A percentile compares a stretch with the other conserved stretches of the same genome.
Conservation (phyloP, 176 grass and related monocot genomes). For the Canna indica region DNA sequence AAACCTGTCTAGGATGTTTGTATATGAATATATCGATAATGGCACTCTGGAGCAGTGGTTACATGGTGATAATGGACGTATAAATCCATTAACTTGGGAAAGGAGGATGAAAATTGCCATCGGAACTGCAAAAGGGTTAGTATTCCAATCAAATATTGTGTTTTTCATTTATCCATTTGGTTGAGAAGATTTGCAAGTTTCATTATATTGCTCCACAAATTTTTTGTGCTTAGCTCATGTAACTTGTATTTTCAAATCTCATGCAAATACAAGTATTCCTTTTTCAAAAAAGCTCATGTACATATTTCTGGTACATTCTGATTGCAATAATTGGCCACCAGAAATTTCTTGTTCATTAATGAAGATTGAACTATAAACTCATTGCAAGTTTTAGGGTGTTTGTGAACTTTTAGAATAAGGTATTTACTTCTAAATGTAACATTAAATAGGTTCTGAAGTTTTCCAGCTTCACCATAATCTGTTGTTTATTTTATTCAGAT, state of each 20-base stretch:
- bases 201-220: neutral
- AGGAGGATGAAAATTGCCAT: constrained; percentile 73
- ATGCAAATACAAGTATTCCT: too few relatives aligned
- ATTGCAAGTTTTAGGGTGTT: too few relatives aligned
- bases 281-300: too few relatives aligned
- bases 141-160: neutral
- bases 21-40: constrained; percentile 95
- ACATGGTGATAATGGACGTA: constrained; percentile 55
- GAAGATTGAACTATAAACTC: too few relatives aligned
- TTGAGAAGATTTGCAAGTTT: too few relatives aligned
- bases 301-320: neutral
- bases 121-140: constrained; percentile 92
- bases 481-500: neutral
- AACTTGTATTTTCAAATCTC: too few relatives aligned
- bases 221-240: too few relatives aligned
- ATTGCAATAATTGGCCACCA: neutral
- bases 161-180: too few relatives aligned
- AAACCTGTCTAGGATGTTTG: constrained; percentile 66
- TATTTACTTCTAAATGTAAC: too few relatives aligned
- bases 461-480: neutral
- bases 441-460: neutral
- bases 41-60: constrained; percentile 97
- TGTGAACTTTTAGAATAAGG: too few relatives aligned
- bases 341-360: too few relatives aligned
- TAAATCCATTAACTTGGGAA: constrained; percentile 71